phyloP scores from a whole-genome alignment of 2,329 filamentous ascomycete genomes.

The Trichoderma polysporum region DNA sequence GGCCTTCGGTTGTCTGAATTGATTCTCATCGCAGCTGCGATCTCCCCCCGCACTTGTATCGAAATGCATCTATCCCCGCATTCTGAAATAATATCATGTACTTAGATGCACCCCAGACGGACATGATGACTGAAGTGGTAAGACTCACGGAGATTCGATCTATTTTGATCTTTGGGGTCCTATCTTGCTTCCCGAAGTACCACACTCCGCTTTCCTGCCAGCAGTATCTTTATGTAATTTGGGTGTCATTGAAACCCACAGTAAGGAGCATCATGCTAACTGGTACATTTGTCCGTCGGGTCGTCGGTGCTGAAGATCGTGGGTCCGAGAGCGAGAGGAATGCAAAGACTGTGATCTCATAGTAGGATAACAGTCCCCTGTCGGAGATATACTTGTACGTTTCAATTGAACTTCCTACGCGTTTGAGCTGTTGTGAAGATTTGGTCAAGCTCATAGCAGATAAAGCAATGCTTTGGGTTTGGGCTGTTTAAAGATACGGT shows the following conservation, averaged over 20 bases:
- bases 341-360: not conserved
- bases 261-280: not conserved
- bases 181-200: not conserved
- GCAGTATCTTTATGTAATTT: not conserved
- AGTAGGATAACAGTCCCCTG: too few relatives aligned
- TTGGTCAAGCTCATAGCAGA: not conserved
- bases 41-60: not conserved
- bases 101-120: slow-evolving; percentile 6
- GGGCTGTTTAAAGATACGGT: not conserved
- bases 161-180: not conserved
- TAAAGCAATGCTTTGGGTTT: not conserved
- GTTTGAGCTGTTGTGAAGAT: not conserved
- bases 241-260: not conserved
- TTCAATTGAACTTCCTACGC: not conserved
- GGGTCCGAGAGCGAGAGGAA: too few relatives aligned
- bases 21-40: not conserved
- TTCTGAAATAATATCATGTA: not conserved
- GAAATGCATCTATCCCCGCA: slow-evolving; percentile 1
- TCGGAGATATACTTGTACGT: too few relatives aligned
- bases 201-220: not conserved
- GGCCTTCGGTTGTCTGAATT: not conserved
- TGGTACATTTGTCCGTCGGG: not conserved
- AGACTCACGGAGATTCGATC: not conserved
- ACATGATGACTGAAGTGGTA: slow-evolving; percentile 8
- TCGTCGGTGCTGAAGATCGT: not conserved